phyloP scores from a whole-genome alignment of 768 basidiomycete species.

The Fibroporia radiculosa region DNA sequence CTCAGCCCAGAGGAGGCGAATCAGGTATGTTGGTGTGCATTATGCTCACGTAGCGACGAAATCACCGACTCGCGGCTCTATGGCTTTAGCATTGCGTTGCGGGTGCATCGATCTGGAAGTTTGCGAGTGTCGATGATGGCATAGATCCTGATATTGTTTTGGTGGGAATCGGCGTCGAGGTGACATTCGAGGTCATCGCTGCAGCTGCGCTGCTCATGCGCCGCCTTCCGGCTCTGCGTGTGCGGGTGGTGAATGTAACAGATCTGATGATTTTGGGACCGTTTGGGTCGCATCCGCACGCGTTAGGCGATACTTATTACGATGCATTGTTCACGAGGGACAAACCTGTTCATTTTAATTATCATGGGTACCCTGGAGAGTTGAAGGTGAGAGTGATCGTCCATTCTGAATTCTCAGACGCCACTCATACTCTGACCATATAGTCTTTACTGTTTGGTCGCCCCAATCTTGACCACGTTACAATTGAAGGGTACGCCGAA shows the following conservation, averaged over 20 bases:
- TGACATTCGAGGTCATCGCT: constrained; percentile 84
- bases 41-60: neutral
- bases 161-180: constrained; percentile 82
- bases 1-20: constrained; percentile 70
- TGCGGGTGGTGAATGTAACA: constrained; percentile 84
- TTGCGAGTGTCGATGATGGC: constrained; percentile 69
- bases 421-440: neutral
- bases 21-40: constrained; percentile 29
- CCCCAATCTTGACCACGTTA: constrained; percentile 38
- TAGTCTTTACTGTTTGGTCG: constrained; percentile 50
- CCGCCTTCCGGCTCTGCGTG: constrained; percentile 61
- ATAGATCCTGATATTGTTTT: constrained; percentile 71
- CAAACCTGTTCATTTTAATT: constrained; percentile 70
- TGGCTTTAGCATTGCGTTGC: constrained; percentile 66
- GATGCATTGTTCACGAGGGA: constrained; percentile 65
- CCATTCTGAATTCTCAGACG: neutral
- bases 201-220: constrained; percentile 75
- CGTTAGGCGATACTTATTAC: constrained; percentile 55
- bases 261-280: constrained; percentile 79
- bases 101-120: constrained; percentile 83
- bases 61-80: constrained; percentile 2
- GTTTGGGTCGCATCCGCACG: constrained; percentile 68
- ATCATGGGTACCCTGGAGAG: constrained; percentile 76
- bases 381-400: constrained; percentile 32
- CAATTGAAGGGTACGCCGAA: constrained; percentile 39